A percentile compares a stretch with the other conserved stretches of the same genome.
Conservation (phyloP, 306 rosid species). For the Vigna nakashimae region DNA sequence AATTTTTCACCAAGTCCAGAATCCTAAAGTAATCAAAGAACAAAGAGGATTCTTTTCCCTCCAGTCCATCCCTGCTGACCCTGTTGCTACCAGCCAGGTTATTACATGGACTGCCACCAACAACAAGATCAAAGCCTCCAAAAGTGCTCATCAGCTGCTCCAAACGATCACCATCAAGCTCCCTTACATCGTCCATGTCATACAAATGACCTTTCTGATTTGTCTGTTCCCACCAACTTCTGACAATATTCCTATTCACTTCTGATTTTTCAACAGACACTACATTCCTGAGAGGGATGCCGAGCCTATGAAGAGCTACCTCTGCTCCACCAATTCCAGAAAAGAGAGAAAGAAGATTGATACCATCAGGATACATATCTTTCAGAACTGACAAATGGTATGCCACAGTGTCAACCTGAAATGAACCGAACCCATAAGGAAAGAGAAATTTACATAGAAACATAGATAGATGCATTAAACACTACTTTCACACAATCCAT, state of each 20-base stretch:
- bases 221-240: slow-evolving; percentile 99
- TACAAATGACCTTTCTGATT: slow-evolving; percentile 77
- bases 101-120: slow-evolving; percentile 98
- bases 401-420: slow-evolving; percentile 97
- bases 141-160: slow-evolving; percentile 60
- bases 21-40: slow-evolving; percentile 81
- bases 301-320: slow-evolving; percentile 91
- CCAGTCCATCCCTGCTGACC: slow-evolving; percentile 83
- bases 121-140: slow-evolving; percentile 88
- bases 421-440: slow-evolving; percentile 38
- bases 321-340: slow-evolving; percentile 98
- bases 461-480: not conserved
- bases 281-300: slow-evolving; percentile 75
- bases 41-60: slow-evolving; percentile 82
- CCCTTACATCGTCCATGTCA: slow-evolving; percentile 71
- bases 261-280: slow-evolving; percentile 84
- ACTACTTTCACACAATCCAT: not conserved
- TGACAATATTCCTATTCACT: slow-evolving; percentile 75
- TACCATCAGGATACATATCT: slow-evolving; percentile 77
- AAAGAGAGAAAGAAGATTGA: slow-evolving; percentile 91
- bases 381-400: slow-evolving; percentile 86
- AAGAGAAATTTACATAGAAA: slow-evolving; percentile 23
- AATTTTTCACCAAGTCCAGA: slow-evolving; percentile 70
- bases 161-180: slow-evolving; percentile 59
- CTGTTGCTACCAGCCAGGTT: slow-evolving; percentile 94